These are phyloP conservation scores for Globisporangium heterothallicum DNA, from an alignment of 352 stramenopile genomes.

Conservation along the genomic window DNA sequence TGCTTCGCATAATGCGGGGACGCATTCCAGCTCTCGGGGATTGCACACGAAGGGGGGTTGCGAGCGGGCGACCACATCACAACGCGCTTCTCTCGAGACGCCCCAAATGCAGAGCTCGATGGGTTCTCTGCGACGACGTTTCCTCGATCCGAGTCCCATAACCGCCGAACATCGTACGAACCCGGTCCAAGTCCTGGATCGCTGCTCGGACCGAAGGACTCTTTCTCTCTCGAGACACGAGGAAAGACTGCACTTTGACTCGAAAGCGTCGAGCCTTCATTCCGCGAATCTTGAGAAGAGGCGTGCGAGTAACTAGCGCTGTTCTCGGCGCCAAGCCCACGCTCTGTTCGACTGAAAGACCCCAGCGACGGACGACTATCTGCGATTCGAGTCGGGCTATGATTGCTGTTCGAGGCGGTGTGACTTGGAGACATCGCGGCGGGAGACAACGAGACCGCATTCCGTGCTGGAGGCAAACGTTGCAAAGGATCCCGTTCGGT, in stretches of 20 bases:
- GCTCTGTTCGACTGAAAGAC: conserved; percentile 5
- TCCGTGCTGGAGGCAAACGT: background rate
- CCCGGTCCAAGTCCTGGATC: conserved; percentile 18
- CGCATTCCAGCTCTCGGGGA: conserved; percentile 45
- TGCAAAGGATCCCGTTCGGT: conserved; percentile 19
- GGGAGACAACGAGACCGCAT: too few species aligned
- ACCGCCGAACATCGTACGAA: conserved; percentile 38
- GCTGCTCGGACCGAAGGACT: background rate
- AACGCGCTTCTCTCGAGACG: conserved; percentile 30
- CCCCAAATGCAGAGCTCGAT: conserved; percentile 38
- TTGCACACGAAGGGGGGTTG: conserved; percentile 25
- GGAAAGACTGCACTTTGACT: conserved; percentile 11
- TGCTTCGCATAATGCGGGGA: conserved; percentile 54
- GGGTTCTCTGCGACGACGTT: conserved; percentile 20
- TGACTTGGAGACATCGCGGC: too few species aligned
- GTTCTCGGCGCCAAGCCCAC: conserved; percentile 5
- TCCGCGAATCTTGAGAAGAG: too few species aligned
- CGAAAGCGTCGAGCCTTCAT: too few species aligned
- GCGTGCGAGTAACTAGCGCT: background rate
- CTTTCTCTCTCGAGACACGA: conserved; percentile 2
- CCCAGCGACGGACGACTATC: background rate
- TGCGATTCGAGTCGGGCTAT: background rate
- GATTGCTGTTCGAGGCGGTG: background rate
- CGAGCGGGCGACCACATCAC: conserved; percentile 45
- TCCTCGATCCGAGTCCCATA: conserved; percentile 30